Conservation (phyloP, 352 stramenopile genomes). For the Phytophthora chlamydospora region DNA sequence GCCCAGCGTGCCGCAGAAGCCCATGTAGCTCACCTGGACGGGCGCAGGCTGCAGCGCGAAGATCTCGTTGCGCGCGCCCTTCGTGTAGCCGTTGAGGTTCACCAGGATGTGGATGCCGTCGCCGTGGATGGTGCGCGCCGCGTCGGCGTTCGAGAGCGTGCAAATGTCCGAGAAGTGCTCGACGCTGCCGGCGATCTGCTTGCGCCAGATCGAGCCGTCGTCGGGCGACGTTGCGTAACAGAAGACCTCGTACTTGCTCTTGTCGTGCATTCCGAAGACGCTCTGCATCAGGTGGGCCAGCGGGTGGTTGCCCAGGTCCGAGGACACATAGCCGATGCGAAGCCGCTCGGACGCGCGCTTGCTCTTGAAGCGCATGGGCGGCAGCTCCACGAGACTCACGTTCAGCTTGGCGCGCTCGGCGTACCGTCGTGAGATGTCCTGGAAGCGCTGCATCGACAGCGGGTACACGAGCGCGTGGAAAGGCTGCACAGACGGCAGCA, state of each 20-base stretch:
- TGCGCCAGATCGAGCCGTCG: slow-evolving; percentile 84
- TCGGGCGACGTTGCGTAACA: slow-evolving; percentile 87
- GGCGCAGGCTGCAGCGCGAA: slow-evolving; percentile 92
- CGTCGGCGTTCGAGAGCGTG: slow-evolving; percentile 63
- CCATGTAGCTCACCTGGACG: slow-evolving; percentile 92
- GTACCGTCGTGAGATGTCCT: slow-evolving; percentile 79
- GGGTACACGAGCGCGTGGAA: slow-evolving; percentile 94
- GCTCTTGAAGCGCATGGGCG: slow-evolving; percentile 68
- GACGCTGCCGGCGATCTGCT: slow-evolving; percentile 81
- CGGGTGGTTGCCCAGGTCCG: slow-evolving; percentile 93
- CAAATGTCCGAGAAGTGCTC: slow-evolving; percentile 92
- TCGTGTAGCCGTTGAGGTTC: slow-evolving; percentile 96
- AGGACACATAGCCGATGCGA: slow-evolving; percentile 90
- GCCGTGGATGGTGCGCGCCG: slow-evolving; percentile 76
- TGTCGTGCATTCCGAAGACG: slow-evolving; percentile 92
- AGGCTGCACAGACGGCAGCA: slow-evolving; percentile 90
- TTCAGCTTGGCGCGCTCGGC: slow-evolving; percentile 88
- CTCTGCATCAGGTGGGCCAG: slow-evolving; percentile 92
- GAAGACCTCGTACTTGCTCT: slow-evolving; percentile 88
- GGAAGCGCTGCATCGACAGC: slow-evolving; percentile 75
- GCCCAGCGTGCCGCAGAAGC: slow-evolving; percentile 91
- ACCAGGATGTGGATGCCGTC: slow-evolving; percentile 92
- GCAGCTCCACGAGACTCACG: slow-evolving; percentile 86
- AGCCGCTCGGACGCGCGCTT: slow-evolving; percentile 74
- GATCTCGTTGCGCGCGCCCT: slow-evolving; percentile 91